Conservation (phyloP, 2,329 filamentous ascomycete species). For the Arthrobotrys sinensis region DNA sequence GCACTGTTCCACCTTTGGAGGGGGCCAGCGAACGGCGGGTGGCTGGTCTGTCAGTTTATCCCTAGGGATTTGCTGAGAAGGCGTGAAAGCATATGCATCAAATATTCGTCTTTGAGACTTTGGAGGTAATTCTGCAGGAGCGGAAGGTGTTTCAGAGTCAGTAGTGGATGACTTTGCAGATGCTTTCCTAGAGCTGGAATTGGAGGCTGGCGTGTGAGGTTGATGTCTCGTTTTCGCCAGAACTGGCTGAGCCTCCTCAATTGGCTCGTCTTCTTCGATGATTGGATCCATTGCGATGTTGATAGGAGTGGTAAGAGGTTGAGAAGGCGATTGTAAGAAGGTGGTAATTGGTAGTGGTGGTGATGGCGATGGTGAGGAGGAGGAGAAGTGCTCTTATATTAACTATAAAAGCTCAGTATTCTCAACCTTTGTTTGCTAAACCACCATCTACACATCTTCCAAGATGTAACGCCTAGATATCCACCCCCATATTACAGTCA, state of each 20-base stretch:
- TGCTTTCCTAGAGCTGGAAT: neutral
- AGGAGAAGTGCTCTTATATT: neutral
- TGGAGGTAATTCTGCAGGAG: neutral
- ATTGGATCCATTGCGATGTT: conserved; percentile 42
- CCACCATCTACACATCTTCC: conserved; percentile 4
- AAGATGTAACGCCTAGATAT: neutral
- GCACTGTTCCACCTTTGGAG: conserved; percentile 18
- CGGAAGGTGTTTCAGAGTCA: neutral
- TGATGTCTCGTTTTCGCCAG: neutral
- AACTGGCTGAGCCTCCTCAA: neutral
- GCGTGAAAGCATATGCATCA: conserved; percentile 46
- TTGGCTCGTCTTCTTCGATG: conserved; percentile 31
- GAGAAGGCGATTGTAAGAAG: neutral
- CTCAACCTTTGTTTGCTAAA: neutral
- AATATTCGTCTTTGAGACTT: conserved; percentile 26
- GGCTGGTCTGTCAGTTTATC: conserved; percentile 40
- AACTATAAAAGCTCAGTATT: neutral
- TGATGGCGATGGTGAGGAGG: neutral
- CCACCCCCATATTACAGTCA: neutral
- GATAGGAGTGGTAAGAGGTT: neutral
- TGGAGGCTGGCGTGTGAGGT: conserved; percentile 20
- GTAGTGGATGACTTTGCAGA: neutral
- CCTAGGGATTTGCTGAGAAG: conserved; percentile 40
- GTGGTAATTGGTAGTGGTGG: neutral
- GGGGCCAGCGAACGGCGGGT: conserved; percentile 25